Base-by-base conservation (phyloP, 2,329 filamentous ascomycete species). In the Penicillium occitanis region DNA sequence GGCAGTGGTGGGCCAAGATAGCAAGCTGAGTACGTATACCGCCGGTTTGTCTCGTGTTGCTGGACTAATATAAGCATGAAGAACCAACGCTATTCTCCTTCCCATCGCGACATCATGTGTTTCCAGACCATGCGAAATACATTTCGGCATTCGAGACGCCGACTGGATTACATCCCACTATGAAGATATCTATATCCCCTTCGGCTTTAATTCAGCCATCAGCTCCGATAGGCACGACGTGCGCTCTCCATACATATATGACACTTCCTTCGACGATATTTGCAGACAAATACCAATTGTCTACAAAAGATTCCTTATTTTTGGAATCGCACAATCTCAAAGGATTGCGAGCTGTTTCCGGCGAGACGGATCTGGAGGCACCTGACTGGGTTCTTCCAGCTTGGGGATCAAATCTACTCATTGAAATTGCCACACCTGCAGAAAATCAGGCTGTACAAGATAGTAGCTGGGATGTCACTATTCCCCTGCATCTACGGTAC, bases 401-500 rank as follows among this genome's bases (percentile, higher is more conserved):
- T 37, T 97, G 94, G 94, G 94, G 94, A 5, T 93, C 90, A 0
- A 87, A 85, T 17, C 83, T 92, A 17, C 83, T 97, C 4, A 79
- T 97, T 22, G 89, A 95, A 74, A 84, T 98, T 46, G 85, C 87
- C 0, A 82, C 84, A 0, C 87, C 90, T 17, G 13, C 42, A 13
- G 59, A 66, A 0, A 25, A 51, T 19, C n/a, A 71, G 6, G n/a
- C 48, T 35, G 4, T 64, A 8, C 10, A 64, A 17, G 65, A 7
- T 30, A 8, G 74, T n/a, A 63, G 50, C 30, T 79, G 76, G 71
- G 75, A 78, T 19, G 73, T 81, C 17, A 76, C 80, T 13, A 86
- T 98, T 42, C 93, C 94, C 0, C 84, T 96, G 14, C 94, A 98
- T 74, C 84, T 97, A 2, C 90, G 94, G 37, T 98, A 97, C 75